These are phyloP conservation scores for Piromyces finnis DNA, from an alignment of 192 early-diverging fungal genomes.

Conservation along the genomic window DNA sequence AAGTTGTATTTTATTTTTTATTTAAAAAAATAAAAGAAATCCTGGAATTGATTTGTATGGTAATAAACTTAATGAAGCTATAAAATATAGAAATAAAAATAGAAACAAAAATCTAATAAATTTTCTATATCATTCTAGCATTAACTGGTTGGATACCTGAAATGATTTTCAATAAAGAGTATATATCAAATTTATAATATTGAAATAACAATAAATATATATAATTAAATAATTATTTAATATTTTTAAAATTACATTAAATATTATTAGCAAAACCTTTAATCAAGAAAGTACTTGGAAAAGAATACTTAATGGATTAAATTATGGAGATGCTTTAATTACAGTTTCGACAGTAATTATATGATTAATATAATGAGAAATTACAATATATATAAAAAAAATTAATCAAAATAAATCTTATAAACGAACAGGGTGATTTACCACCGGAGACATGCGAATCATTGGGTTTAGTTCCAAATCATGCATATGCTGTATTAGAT, in stretches of 20 bases:
- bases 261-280: slow-evolving; percentile 17
- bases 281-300: slow-evolving; percentile 50
- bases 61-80: slow-evolving; percentile 2
- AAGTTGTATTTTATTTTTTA: background rate
- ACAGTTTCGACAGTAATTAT: slow-evolving; percentile 58
- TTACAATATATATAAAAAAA: background rate
- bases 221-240: too few relatives aligned
- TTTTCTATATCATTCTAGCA: too few relatives aligned
- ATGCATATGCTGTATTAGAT: slow-evolving; percentile 66
- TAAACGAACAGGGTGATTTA: slow-evolving; percentile 30
- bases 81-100: too few relatives aligned
- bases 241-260: background rate
- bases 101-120: too few relatives aligned
- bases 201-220: too few relatives aligned
- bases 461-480: slow-evolving; percentile 68
- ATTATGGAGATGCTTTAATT: slow-evolving; percentile 52
- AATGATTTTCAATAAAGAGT: slow-evolving; percentile 67
- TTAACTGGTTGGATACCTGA: slow-evolving; percentile 92
- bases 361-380: background rate
- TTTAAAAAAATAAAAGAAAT: slow-evolving; percentile 21
- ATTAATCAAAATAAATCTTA: background rate
- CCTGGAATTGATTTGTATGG: slow-evolving; percentile 77
- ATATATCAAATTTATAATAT: background rate
- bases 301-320: slow-evolving; percentile 43
- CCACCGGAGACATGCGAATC: slow-evolving; percentile 33